phyloP scores from a whole-genome alignment of 495 filamentous ascomycete species.

The Astrothelium macrocarpum region DNA sequence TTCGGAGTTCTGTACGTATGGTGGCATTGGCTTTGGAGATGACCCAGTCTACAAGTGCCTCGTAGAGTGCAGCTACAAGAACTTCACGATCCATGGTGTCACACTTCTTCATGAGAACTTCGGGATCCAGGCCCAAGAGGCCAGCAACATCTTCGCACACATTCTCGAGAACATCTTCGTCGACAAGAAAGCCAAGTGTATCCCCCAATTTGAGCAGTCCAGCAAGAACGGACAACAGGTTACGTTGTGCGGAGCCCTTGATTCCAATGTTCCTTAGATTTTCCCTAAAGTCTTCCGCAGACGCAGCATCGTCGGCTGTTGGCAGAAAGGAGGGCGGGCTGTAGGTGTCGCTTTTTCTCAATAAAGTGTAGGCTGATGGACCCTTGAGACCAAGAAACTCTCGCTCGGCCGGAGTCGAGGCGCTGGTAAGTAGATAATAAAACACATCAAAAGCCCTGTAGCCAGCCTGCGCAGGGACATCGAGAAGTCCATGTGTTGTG shows the following conservation, averaged over 20 bases:
- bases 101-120: constrained; percentile 67
- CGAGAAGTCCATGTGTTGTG: constrained; percentile 67
- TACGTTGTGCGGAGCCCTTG: constrained; percentile 69
- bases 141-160: constrained; percentile 85
- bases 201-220: constrained; percentile 88
- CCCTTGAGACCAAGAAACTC: constrained; percentile 82
- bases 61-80: constrained; percentile 79
- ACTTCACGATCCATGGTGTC: constrained; percentile 73
- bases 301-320: constrained; percentile 84
- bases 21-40: constrained; percentile 82
- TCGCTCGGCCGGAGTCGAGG: constrained; percentile 80
- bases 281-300: constrained; percentile 82
- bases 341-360: constrained; percentile 77
- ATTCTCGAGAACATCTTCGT: constrained; percentile 75
- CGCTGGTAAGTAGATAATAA: constrained; percentile 86
- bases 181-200: constrained; percentile 72
- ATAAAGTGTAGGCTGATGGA: constrained; percentile 65
- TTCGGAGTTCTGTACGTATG: constrained; percentile 63
- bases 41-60: constrained; percentile 92
- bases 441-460: constrained; percentile 97
- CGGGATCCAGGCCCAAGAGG: constrained; percentile 76
- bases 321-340: constrained; percentile 82
- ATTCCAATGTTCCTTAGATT: constrained; percentile 84
- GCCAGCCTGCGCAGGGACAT: constrained; percentile 67
- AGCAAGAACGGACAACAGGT: constrained; percentile 72